phyloP scores from a whole-genome alignment of 768 basidiomycete genomes.

The Leccinum imitatum region DNA sequence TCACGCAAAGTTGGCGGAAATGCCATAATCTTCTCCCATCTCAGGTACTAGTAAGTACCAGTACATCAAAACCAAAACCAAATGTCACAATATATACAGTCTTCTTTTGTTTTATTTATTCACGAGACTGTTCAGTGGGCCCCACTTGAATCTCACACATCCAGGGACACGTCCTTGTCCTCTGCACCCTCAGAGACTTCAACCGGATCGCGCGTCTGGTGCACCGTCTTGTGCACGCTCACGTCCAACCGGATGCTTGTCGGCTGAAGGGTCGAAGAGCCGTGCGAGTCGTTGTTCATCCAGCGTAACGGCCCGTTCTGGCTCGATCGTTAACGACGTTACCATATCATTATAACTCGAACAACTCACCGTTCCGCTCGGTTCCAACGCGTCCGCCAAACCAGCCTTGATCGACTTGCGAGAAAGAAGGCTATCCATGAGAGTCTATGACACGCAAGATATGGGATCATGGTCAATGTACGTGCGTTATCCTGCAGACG shows the following conservation, averaged over 20 bases:
- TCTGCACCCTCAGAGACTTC: background rate
- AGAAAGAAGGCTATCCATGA: slow-evolving; percentile 11
- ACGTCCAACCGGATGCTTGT: slow-evolving; percentile 3
- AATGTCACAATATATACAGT: background rate
- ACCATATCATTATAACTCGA: background rate
- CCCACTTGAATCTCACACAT: background rate
- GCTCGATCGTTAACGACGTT: background rate
- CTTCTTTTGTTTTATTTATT: background rate
- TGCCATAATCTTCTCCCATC: no score
- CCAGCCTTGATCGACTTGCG: slow-evolving; percentile 3
- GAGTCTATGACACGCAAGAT: slow-evolving; percentile 4
- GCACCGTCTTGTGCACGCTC: background rate
- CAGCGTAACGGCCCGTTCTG: slow-evolving; percentile 6
- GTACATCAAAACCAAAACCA: background rate
- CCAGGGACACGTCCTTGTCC: slow-evolving; percentile 2
- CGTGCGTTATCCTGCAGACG: no score
- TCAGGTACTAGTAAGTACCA: background rate
- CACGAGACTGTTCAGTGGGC: background rate
- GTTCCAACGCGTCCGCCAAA: background rate
- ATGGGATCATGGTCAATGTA: background rate
- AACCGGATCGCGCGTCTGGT: background rate
- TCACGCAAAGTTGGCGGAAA: no score
- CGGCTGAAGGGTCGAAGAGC: background rate
- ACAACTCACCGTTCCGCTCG: background rate
- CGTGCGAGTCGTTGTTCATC: background rate